phyloP scores from a whole-genome alignment of 129 eudicot genomes.

The Tanacetum coccineum region DNA sequence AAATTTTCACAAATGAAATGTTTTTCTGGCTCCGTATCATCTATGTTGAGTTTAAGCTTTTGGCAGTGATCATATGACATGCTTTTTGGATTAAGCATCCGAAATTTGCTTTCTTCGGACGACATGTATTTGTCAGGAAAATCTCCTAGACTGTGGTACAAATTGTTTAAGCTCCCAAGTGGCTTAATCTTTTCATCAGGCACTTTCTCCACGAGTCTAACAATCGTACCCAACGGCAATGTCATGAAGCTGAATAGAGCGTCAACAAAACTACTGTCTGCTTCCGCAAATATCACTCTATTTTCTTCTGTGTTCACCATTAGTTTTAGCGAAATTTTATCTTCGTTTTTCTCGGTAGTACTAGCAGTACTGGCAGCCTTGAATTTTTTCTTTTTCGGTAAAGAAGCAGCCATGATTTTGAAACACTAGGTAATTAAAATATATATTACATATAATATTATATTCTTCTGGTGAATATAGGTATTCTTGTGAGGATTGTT shows the following conservation, averaged over 20 bases:
- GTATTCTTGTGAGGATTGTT: too few relatives aligned
- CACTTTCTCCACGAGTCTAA: neutral
- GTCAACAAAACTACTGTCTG: too few relatives aligned
- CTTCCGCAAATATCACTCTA: too few relatives aligned
- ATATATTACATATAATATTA: too few relatives aligned
- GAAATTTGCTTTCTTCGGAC: neutral
- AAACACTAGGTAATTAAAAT: neutral
- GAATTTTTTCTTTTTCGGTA: neutral
- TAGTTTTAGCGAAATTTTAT: too few relatives aligned
- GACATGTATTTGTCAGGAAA: slow-evolving; percentile 5
- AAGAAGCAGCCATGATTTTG: neutral
- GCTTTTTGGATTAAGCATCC: slow-evolving; percentile 24
- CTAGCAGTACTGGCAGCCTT: neutral
- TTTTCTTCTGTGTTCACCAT: too few relatives aligned
- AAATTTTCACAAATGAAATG: slow-evolving; percentile 1
- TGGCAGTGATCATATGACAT: neutral
- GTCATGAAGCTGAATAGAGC: slow-evolving; percentile 8
- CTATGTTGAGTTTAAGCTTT: slow-evolving; percentile 19
- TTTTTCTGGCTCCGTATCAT: slow-evolving; percentile 5
- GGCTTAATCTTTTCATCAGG: neutral
- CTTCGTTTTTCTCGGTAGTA: neutral
- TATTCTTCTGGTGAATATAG: too few relatives aligned
- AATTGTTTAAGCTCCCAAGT: slow-evolving; percentile 16
- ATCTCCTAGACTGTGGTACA: slow-evolving; percentile 9
- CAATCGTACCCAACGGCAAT: slow-evolving; percentile 33